Evolutionary conservation across 129 eudicot species (phyloP).

Genomic region (Rutidosis leptorrhynchoides): DNA sequence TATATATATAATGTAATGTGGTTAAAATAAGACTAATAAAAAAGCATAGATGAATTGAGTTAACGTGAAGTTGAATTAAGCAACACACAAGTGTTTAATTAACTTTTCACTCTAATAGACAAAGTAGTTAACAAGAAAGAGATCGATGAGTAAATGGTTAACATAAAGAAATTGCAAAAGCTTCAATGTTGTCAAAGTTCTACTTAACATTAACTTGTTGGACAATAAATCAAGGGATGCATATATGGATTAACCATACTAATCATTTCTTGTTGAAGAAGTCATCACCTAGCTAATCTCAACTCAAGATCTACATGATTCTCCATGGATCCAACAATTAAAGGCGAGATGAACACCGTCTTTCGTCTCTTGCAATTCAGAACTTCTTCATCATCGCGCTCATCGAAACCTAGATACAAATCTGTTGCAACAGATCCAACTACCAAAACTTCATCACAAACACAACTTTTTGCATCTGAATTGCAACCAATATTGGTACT

Average conservation of each 20-base stretch:
- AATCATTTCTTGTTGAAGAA: slow-evolving; percentile 29
- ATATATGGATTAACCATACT: slow-evolving; percentile 17
- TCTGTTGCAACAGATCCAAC: slow-evolving; percentile 33
- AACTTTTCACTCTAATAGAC: slow-evolving; percentile 26
- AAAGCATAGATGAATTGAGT: neutral
- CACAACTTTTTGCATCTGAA: slow-evolving; percentile 32
- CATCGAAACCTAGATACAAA: slow-evolving; percentile 41
- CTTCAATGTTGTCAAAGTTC: slow-evolving; percentile 17
- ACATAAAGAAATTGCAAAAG: slow-evolving; percentile 15
- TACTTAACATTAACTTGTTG: slow-evolving; percentile 15
- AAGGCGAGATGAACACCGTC: slow-evolving; percentile 24
- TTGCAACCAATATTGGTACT: slow-evolving; percentile 13
- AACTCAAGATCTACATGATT: slow-evolving; percentile 69
- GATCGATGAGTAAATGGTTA: slow-evolving; percentile 13
- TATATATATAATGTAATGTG: too few relatives aligned
- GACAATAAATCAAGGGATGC: slow-evolving; percentile 24
- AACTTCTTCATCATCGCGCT: slow-evolving; percentile 23
- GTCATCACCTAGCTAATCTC: slow-evolving; percentile 58
- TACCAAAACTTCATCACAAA: slow-evolving; percentile 27
- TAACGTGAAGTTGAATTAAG: slow-evolving; percentile 13
- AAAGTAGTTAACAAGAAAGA: slow-evolving; percentile 19
- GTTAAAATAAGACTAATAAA: too few relatives aligned
- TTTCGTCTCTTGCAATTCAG: slow-evolving; percentile 46
- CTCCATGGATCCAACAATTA: slow-evolving; percentile 9
- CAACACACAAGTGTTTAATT: slow-evolving; percentile 18